phyloP scores from a whole-genome alignment of 345 rosid species.

The Theobroma cacao region DNA sequence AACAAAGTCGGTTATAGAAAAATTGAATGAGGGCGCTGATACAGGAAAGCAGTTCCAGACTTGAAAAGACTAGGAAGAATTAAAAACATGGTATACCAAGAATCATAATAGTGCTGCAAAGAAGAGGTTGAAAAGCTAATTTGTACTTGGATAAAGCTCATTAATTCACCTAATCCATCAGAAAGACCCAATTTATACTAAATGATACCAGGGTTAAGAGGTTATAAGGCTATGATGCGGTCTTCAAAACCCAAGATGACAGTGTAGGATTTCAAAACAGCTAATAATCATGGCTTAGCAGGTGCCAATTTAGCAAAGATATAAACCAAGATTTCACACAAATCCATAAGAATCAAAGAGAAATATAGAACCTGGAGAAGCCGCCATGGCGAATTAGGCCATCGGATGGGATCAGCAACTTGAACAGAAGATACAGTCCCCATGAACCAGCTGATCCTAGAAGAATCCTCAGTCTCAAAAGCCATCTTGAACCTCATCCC shows the following conservation, averaged over 20 bases:
- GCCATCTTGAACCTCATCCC: conserved; percentile 99
- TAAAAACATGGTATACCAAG: not conserved
- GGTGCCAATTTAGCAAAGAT: not conserved
- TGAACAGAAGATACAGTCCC: conserved; percentile 89
- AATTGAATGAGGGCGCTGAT: not conserved
- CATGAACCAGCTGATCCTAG: conserved; percentile 94
- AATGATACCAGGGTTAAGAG: too few species aligned
- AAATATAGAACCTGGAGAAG: conserved; percentile 72
- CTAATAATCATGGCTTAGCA: not conserved
- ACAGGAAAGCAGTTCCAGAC: not conserved
- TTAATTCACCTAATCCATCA: not conserved
- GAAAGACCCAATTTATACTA: not conserved
- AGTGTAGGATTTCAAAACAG: not conserved
- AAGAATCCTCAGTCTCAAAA: conserved; percentile 89
- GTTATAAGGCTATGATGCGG: not conserved
- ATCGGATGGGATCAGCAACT: conserved; percentile 75
- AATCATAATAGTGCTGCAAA: not conserved
- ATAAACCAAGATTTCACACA: not conserved
- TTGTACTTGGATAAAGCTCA: not conserved
- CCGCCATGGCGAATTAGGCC: conserved; percentile 96
- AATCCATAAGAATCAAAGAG: not conserved
- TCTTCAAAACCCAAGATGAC: not conserved
- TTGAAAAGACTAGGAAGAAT: not conserved
- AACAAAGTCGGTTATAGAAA: not conserved
- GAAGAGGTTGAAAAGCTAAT: not conserved